Evolutionary conservation across 371 early-diverging fungal species (phyloP), one percentile per base, ranked within the genome.

Genomic region (Lichtheimia ornata): DNA sequence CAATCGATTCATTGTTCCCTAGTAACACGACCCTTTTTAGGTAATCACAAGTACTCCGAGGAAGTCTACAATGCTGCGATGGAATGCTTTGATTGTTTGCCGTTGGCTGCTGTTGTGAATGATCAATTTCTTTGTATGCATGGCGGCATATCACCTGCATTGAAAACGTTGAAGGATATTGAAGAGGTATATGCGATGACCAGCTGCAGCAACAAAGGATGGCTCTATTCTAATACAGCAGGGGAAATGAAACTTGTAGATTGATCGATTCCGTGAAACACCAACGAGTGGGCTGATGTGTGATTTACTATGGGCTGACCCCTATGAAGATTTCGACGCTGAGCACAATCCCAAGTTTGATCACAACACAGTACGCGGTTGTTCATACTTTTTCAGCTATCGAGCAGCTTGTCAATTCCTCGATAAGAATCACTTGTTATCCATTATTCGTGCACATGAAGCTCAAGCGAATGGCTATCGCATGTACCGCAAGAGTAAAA

Each of bases 271-370:
- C 81, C 75, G 87, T 22, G 98, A 99, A 67, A 93, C 97, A 35
- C 95, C 97, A n/a, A 94, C 93, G 0, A 91, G 92, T 56, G 99
- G 98, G 24, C 64, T 96, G 50, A 92, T 99, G 92, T 95, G 97
- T 70, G 99, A 99, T 83, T 71, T 97, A 15, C 77, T 99, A 43
- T 99, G 99, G 99, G 89, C 98, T 4, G 99, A 99, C 76, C 99
- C 99, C 30, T 75, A 89, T 56, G 96, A 94, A 69, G 96, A 94
- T 61, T 96, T 93, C 86, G 96, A 91, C 63, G 96, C 97, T 68
- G 84, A 87, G 53, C 88, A 85, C 9, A 83, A 84, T 53, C 92
- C 92, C 55, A 82, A 83, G 44, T 98, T 94, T 70, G 76, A 90
- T 30, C 94, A 94, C 79, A 97, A 97, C 69, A 84, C 88, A 56